Evolutionary conservation across 2,329 filamentous ascomycete species (phyloP).

Genomic region (Neonectria neomacrospora): DNA sequence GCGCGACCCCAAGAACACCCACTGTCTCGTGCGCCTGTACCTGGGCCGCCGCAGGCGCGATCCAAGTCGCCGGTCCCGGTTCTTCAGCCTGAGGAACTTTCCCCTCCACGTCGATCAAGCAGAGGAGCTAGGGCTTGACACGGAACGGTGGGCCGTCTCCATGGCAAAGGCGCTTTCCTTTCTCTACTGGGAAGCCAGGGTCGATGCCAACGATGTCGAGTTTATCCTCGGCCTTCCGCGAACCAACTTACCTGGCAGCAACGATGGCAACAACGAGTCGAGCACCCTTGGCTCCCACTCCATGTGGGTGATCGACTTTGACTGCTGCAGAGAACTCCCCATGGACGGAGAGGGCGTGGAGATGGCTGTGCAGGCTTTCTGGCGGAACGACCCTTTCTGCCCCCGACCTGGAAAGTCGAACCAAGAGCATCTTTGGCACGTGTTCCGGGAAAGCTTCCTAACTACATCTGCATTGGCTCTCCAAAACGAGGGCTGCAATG

Average conservation of each 20-base stretch:
- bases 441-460: no score
- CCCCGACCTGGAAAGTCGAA: no score
- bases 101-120: neutral
- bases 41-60: neutral
- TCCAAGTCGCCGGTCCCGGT: neutral
- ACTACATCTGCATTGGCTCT: no score
- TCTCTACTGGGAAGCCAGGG: neutral
- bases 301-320: neutral
- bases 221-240: neutral
- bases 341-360: neutral
- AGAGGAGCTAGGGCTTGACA: neutral
- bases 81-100: neutral
- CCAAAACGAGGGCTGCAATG: no score
- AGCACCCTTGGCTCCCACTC: neutral
- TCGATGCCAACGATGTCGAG: neutral
- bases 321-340: neutral
- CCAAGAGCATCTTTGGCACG: no score
- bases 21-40: neutral
- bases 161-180: neutral
- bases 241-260: neutral
- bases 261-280: no score
- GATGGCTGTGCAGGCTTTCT: no score
- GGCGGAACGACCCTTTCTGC: no score
- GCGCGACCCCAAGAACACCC: neutral
- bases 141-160: neutral